These are phyloP conservation scores for Mucor plumbeus DNA, from an alignment of 371 early-diverging fungal genomes.

Conservation along the genomic window DNA sequence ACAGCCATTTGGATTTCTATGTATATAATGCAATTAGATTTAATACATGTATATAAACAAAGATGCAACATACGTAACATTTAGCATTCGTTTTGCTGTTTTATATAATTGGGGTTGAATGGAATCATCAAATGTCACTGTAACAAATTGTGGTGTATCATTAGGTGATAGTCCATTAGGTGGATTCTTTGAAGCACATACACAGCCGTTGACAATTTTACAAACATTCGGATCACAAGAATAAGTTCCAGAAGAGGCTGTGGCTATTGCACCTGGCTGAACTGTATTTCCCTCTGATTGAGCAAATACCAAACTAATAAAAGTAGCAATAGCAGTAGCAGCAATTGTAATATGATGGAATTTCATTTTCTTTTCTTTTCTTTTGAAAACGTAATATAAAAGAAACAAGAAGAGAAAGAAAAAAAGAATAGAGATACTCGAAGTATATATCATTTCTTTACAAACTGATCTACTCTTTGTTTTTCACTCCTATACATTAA, in stretches of 20 bases:
- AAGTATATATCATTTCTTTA: neutral
- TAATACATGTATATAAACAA: neutral
- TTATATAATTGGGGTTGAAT: slow-evolving; percentile 55
- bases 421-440: neutral
- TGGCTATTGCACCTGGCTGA: slow-evolving; percentile 6
- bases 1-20: slow-evolving; percentile 68
- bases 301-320: slow-evolving; percentile 4
- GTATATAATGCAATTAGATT: neutral
- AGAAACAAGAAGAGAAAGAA: slow-evolving; percentile 2
- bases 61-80: slow-evolving; percentile 38
- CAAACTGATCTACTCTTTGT: neutral
- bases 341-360: slow-evolving; percentile 13
- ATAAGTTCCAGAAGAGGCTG: slow-evolving; percentile 31
- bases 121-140: slow-evolving; percentile 74
- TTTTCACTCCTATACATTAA: neutral
- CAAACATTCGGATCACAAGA: slow-evolving; percentile 68
- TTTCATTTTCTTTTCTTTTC: neutral
- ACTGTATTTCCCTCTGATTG: slow-evolving; percentile 33
- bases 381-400: neutral
- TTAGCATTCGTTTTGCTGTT: slow-evolving; percentile 43
- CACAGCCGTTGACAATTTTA: slow-evolving; percentile 59
- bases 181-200: slow-evolving; percentile 68
- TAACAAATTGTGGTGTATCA: slow-evolving; percentile 76
- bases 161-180: slow-evolving; percentile 59
- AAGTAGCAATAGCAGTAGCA: slow-evolving; percentile 4